phyloP scores from a whole-genome alignment of 2,329 filamentous ascomycete species.

The Fusarium coffeatum region DNA sequence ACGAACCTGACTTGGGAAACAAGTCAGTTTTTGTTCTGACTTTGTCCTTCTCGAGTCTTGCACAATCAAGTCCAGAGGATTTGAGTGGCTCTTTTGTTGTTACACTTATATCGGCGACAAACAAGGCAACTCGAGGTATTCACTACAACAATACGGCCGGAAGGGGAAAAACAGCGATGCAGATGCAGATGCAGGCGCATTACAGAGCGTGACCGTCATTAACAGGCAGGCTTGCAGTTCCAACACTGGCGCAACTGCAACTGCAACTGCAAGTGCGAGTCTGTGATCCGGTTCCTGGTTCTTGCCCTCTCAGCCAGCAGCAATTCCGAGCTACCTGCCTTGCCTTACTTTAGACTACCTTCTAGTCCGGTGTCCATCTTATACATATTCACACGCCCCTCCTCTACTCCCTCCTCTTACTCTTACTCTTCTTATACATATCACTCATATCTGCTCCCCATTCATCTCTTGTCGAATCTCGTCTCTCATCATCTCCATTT shows the following conservation, averaged over 20 bases:
- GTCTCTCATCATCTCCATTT: slow-evolving; percentile 18
- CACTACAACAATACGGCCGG: slow-evolving; percentile 14
- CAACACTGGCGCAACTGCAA: slow-evolving; percentile 34
- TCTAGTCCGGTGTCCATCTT: slow-evolving; percentile 14
- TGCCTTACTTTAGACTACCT: slow-evolving; percentile 3
- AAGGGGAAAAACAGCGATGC: slow-evolving; percentile 22
- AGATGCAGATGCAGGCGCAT: slow-evolving; percentile 24
- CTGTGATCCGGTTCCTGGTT: slow-evolving; percentile 20
- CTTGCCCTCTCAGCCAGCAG: slow-evolving; percentile 15
- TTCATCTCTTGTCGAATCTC: slow-evolving; percentile 19
- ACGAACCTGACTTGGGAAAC: slow-evolving; percentile 6
- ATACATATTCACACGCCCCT: slow-evolving; percentile 34
- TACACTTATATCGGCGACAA: slow-evolving; percentile 23
- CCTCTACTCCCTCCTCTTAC: not conserved
- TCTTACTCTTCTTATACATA: slow-evolving; percentile 19
- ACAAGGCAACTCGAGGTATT: slow-evolving; percentile 13
- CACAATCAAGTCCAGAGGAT: not conserved
- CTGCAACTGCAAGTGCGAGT: slow-evolving; percentile 10
- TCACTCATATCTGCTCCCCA: slow-evolving; percentile 18
- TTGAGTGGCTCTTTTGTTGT: slow-evolving; percentile 1
- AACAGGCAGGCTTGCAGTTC: slow-evolving; percentile 5
- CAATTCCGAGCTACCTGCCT: slow-evolving; percentile 14
- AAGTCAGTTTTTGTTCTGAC: slow-evolving; percentile 10
- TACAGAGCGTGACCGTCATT: slow-evolving; percentile 26
- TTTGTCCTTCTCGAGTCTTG: slow-evolving; percentile 2